Evolutionary conservation across 768 basidiomycete species (phyloP), one percentile per base, ranked within the genome.

Genomic region (Tylopilus sp.): DNA sequence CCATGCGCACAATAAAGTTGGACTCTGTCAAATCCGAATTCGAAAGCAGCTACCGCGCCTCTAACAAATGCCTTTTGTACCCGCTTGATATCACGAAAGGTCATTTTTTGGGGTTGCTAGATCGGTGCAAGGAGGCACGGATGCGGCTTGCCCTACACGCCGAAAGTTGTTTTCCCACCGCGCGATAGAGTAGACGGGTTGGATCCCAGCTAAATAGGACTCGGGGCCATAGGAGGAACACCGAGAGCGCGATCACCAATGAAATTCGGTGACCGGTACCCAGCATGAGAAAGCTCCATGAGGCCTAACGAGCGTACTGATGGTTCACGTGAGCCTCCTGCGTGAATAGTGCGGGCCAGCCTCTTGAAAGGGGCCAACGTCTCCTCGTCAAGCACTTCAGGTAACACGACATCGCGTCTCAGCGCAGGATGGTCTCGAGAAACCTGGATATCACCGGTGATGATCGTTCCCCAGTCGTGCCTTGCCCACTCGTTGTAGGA

Each of bases 1-100:
- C 92, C 92, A 67, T 95, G 92, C 1, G 85, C 85, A 22, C 76
- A 86, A 65, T 97, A 95, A 10, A 98, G 55, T 61, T 97, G 81
- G 4, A 95, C 71, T 0, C 95, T 94, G 55, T 95, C 90, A 64
- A 93, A 95, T 0, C 90, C 91, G 38, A 85, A 71, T 48, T 77
- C 64, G 15, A 74, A 65, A 11, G 90, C 91, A 28, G 89, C 58
- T 38, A 68, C 60, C 0, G 92, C 89, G 6, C 85, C 89, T 38
- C 71, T 70, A 2, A 86, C 77, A 60, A 95, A 98, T 10, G 68
- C 71, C 1, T 73, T 70, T 0, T 91, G 76, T 6, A 83, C 77
- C 9, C 73, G 57, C 22, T 81, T 73, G 49, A 97, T 82, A 39
- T 93, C 89, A 0, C 57, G 48, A 3, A 69, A 30, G 0, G 75